These are phyloP conservation scores for Luvunga scandens DNA, from an alignment of 345 rosid species.

Conservation along the genomic window DNA sequence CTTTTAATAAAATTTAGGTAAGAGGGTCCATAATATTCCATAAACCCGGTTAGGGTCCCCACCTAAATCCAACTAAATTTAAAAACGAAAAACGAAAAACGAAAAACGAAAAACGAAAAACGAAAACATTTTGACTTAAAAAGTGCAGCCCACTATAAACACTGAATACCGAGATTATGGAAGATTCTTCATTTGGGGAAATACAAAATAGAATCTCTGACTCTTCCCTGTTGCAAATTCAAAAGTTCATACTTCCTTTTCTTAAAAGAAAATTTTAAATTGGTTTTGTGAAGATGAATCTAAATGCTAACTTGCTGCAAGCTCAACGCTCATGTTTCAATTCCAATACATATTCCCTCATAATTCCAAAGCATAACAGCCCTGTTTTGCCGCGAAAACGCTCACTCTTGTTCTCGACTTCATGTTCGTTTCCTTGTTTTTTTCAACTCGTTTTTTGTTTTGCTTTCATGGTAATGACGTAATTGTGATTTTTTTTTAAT, in stretches of 20 bases:
- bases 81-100: background rate
- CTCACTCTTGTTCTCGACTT: background rate
- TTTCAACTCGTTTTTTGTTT: background rate
- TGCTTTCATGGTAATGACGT: background rate
- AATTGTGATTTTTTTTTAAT: background rate
- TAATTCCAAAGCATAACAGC: slow-evolving; percentile 1
- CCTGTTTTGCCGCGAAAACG: slow-evolving; percentile 17
- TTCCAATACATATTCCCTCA: background rate
- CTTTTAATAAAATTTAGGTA: too few species aligned
- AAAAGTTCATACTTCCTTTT: background rate
- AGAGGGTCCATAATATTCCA: too few species aligned
- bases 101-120: too few species aligned
- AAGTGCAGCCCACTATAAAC: background rate
- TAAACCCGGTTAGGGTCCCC: background rate
- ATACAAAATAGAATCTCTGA: background rate
- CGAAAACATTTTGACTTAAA: background rate
- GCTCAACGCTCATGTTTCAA: slow-evolving; percentile 9
- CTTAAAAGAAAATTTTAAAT: background rate
- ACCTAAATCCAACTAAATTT: background rate
- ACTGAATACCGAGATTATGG: background rate
- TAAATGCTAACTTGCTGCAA: background rate
- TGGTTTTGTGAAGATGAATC: slow-evolving; percentile 15
- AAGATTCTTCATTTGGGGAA: background rate
- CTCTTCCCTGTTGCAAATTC: background rate
- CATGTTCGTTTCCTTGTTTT: background rate